phyloP scores from a whole-genome alignment of 108 stramenopile species.

The Discostella pseudostelligera region DNA sequence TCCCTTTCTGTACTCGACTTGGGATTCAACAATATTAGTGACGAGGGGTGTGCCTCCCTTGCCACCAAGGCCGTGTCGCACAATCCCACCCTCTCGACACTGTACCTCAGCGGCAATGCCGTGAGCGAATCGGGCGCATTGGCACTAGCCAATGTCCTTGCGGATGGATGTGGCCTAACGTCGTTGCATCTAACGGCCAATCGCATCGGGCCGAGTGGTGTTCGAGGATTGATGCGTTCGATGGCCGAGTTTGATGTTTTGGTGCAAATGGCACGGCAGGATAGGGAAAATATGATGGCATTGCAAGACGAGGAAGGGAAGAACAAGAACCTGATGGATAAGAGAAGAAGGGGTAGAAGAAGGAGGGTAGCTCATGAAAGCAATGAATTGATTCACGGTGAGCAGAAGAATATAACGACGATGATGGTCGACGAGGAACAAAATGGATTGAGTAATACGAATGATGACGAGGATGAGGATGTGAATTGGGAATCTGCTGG shows the following conservation, averaged over 20 bases:
- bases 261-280: constrained; percentile 42
- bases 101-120: constrained; percentile 72
- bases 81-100: constrained; percentile 59
- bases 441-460: constrained; percentile 7
- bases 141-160: constrained; percentile 64
- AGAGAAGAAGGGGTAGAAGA: not conserved
- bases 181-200: constrained; percentile 72
- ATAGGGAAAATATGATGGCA: constrained; percentile 43
- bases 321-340: not conserved
- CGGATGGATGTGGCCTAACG: constrained; percentile 64
- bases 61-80: constrained; percentile 56
- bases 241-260: constrained; percentile 64
- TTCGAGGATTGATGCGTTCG: constrained; percentile 61
- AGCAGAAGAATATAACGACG: not conserved
- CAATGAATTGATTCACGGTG: constrained; percentile 13
- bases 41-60: constrained; percentile 67
- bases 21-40: constrained; percentile 79
- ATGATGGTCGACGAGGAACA: constrained; percentile 13
- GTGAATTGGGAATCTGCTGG: constrained; percentile 18
- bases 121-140: constrained; percentile 60
- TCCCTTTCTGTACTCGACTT: constrained; percentile 66
- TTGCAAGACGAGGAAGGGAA: constrained; percentile 25
- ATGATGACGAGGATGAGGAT: constrained; percentile 10
- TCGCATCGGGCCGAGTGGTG: constrained; percentile 55
- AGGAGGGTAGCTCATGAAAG: not conserved